Evolutionary conservation across 2,329 filamentous ascomycete genomes (phyloP).

Genomic region (Cercospora sp.): DNA sequence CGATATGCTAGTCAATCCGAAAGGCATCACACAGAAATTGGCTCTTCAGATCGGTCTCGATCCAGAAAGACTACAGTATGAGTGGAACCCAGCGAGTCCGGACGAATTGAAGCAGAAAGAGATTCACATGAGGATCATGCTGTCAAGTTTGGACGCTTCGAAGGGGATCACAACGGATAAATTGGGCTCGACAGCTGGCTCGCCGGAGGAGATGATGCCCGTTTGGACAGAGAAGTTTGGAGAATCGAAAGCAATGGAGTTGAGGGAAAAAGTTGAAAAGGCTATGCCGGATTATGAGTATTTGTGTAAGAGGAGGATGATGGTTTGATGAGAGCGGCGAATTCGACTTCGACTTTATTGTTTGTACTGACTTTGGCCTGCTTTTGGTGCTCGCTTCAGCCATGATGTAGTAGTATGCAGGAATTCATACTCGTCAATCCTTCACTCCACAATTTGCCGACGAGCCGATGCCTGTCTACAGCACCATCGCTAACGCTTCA

Average conservation of each 20-base stretch:
- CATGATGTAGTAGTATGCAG: too few species aligned
- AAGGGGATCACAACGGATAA: constrained; percentile 3
- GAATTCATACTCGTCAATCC: background rate
- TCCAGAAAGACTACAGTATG: background rate
- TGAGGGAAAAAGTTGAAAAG: constrained; percentile 5
- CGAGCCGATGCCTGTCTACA: background rate
- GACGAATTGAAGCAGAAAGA: constrained; percentile 3
- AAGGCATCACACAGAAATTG: constrained; percentile 8
- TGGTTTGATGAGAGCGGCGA: background rate
- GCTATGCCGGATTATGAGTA: constrained; percentile 11
- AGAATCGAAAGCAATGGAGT: background rate
- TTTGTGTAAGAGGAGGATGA: constrained; percentile 11
- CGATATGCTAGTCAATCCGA: constrained; percentile 6
- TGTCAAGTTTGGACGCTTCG: constrained; percentile 4
- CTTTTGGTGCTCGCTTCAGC: too few species aligned
- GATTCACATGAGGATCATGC: constrained; percentile 5
- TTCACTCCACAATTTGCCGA: background rate
- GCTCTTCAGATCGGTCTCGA: constrained; percentile 10
- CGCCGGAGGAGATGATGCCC: constrained; percentile 7
- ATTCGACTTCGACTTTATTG: too few species aligned
- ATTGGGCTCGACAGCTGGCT: background rate
- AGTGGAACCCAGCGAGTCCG: background rate
- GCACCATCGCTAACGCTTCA: too few species aligned
- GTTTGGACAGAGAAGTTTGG: constrained; percentile 12
- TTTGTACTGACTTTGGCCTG: too few species aligned